A percentile compares a stretch with the other conserved stretches of the same genome.
Evolutionary conservation across 352 stramenopile species (phyloP).

Genomic region (Blastocystis sp.): DNA sequence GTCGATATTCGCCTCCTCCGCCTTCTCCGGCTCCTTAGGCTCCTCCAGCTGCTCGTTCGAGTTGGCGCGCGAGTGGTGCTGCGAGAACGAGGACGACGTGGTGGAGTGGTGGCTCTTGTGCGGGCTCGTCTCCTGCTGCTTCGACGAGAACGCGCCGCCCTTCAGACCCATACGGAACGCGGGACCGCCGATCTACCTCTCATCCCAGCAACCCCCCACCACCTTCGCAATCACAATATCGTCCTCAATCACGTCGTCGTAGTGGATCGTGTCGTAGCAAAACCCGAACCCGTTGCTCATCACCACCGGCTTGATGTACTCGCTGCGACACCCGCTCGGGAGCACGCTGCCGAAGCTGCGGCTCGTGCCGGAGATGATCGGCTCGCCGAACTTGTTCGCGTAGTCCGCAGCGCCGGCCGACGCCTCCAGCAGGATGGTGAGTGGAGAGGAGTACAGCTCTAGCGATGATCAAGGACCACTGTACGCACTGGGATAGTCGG

Average conservation of each 20-base stretch:
- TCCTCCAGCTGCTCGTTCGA: conserved; percentile 6
- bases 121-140: conserved; percentile 85
- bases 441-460: conserved; percentile 80
- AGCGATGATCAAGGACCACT: not conserved
- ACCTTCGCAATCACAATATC: conserved; percentile 96
- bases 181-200: conserved; percentile 86
- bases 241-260: conserved; percentile 90
- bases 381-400: conserved; percentile 99
- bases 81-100: conserved; percentile 10
- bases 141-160: conserved; percentile 91
- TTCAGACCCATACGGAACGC: conserved; percentile 98
- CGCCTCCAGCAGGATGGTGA: conserved; percentile 93
- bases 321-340: conserved; percentile 90
- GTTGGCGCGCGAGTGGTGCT: not conserved
- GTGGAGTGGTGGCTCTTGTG: conserved; percentile 53
- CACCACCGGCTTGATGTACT: conserved; percentile 99
- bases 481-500: conserved; percentile 84
- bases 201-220: not conserved
- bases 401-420: conserved; percentile 98
- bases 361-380: conserved; percentile 96
- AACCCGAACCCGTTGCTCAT: conserved; percentile 96
- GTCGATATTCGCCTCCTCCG: conserved; percentile 90
- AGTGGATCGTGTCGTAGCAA: conserved; percentile 89
- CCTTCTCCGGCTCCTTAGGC: conserved; percentile 29
- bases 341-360: conserved; percentile 94